phyloP scores from a whole-genome alignment of 108 stramenopile species.

The Cyclotella distinguenda region DNA sequence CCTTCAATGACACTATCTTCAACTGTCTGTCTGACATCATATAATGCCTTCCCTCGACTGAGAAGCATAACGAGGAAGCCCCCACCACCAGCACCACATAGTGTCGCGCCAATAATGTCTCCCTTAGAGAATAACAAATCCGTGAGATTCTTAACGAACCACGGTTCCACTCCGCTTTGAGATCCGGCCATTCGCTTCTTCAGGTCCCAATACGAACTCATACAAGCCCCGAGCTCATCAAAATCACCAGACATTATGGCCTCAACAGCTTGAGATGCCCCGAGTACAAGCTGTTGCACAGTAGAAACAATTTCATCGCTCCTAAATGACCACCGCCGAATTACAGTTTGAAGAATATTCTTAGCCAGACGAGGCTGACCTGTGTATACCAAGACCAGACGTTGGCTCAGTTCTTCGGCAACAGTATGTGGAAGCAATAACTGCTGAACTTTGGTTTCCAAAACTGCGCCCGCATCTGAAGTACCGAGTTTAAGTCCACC shows the following conservation, averaged over 20 bases:
- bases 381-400: constrained; percentile 68
- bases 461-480: constrained; percentile 42
- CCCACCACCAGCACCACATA: constrained; percentile 83
- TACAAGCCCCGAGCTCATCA: constrained; percentile 49
- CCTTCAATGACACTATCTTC: constrained; percentile 9
- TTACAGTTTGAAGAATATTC: constrained; percentile 72
- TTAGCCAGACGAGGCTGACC: constrained; percentile 83
- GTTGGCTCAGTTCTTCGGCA: constrained; percentile 41
- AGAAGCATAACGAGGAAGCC: constrained; percentile 68
- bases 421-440: constrained; percentile 20
- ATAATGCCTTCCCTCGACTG: constrained; percentile 20
- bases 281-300: constrained; percentile 58
- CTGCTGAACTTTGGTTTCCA: constrained; percentile 44
- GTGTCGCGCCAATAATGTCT: constrained; percentile 52
- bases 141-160: constrained; percentile 38
- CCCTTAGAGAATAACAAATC: constrained; percentile 28
- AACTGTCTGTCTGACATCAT: constrained; percentile 24
- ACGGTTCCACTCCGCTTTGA: constrained; percentile 67
- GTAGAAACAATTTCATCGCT: constrained; percentile 58
- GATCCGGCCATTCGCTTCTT: constrained; percentile 84
- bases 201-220: constrained; percentile 70
- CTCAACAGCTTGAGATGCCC: constrained; percentile 52
- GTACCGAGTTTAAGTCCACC: constrained; percentile 64
- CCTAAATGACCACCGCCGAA: constrained; percentile 70
- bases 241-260: constrained; percentile 53